A percentile compares a stretch with the other conserved stretches of the same genome.
Conservation (phyloP, 768 basidiomycete genomes). For the Tephrocybe sp. region DNA sequence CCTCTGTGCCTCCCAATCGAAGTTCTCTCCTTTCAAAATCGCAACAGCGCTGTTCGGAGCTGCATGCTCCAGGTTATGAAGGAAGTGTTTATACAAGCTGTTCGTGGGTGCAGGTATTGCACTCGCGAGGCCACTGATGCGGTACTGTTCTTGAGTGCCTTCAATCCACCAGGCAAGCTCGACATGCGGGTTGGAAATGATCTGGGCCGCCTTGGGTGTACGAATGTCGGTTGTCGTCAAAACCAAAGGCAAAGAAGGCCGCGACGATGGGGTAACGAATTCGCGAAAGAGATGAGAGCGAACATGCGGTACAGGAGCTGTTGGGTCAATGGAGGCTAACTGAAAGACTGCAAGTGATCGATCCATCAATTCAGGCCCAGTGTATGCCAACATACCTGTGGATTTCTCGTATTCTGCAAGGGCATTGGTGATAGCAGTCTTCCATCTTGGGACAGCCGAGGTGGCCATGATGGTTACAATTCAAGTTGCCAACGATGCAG, state of each 20-base stretch:
- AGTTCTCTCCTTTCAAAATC: slow-evolving; percentile 37
- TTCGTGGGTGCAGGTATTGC: slow-evolving; percentile 53
- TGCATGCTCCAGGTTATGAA: slow-evolving; percentile 15
- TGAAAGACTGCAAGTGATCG: slow-evolving; percentile 49
- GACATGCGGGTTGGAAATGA: slow-evolving; percentile 46
- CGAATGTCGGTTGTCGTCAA: slow-evolving; percentile 73
- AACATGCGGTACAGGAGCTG: slow-evolving; percentile 48
- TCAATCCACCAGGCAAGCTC: slow-evolving; percentile 79
- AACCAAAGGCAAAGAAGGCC: slow-evolving; percentile 57
- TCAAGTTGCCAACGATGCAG: too few relatives aligned
- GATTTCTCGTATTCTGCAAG: slow-evolving; percentile 38
- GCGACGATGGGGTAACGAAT: slow-evolving; percentile 45
- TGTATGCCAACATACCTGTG: slow-evolving; percentile 30
- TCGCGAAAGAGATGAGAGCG: slow-evolving; percentile 65
- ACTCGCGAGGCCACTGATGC: slow-evolving; percentile 57
- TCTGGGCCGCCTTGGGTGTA: slow-evolving; percentile 63
- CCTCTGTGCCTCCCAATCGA: slow-evolving; percentile 71
- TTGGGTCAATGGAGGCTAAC: slow-evolving; percentile 54
- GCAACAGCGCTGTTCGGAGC: slow-evolving; percentile 22
- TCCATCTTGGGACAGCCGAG: slow-evolving; percentile 42
- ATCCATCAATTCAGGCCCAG: neutral
- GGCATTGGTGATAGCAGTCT: slow-evolving; percentile 42
- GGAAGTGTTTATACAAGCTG: slow-evolving; percentile 33
- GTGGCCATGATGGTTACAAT: slow-evolving; percentile 11
- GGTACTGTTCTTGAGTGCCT: slow-evolving; percentile 69